phyloP scores from a whole-genome alignment of 2,329 filamentous ascomycete species.

The Neonectria punicea region DNA sequence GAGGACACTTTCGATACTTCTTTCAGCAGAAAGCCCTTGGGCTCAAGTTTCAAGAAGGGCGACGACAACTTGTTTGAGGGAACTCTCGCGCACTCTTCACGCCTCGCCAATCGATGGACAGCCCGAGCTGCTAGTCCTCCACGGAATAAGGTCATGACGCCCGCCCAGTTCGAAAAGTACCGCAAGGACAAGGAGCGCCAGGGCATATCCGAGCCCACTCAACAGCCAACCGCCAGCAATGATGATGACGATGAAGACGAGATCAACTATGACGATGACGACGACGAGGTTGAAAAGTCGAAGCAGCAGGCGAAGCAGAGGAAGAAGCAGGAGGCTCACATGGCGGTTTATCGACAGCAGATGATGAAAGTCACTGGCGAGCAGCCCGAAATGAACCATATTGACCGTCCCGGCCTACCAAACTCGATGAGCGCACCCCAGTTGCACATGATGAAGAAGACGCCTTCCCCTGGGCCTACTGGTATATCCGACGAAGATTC shows the following conservation, averaged over 20 bases:
- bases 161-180: conserved; percentile 86
- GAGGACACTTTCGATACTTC: conserved; percentile 51
- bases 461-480: conserved; percentile 52
- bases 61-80: conserved; percentile 68
- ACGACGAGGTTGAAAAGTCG: conserved; percentile 82
- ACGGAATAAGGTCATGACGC: conserved; percentile 86
- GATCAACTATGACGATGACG: conserved; percentile 75
- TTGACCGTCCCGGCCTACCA: conserved; percentile 64
- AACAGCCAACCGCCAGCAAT: conserved; percentile 54
- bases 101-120: conserved; percentile 49
- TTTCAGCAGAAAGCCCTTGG: conserved; percentile 42
- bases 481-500: conserved; percentile 82
- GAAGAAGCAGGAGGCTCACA: conserved; percentile 88
- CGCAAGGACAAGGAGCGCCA: conserved; percentile 77
- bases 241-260: conserved; percentile 73
- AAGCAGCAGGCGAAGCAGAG: conserved; percentile 79
- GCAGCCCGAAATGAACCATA: conserved; percentile 47
- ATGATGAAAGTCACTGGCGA: conserved; percentile 98
- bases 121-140: conserved; percentile 52
- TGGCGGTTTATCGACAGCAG: conserved; percentile 89
- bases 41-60: conserved; percentile 53
- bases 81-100: conserved; percentile 52
- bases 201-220: conserved; percentile 54
- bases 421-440: conserved; percentile 73
- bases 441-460: conserved; percentile 54